These are phyloP conservation scores for Psophocarpus tetragonolobus DNA, from an alignment of 306 rosid genomes.

Conservation along the genomic window DNA sequence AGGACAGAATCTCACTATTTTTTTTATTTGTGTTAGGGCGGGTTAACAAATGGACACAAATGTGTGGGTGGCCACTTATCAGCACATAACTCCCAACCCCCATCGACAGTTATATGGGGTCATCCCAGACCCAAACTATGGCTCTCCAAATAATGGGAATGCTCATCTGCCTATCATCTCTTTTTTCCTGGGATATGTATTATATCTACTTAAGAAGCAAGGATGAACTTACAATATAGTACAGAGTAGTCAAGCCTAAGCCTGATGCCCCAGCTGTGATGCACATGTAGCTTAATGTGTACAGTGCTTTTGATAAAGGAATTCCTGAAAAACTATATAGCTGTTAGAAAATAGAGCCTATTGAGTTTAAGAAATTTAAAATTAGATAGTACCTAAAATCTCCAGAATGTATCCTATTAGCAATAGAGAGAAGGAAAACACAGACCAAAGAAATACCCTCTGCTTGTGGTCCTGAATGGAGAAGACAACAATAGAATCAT, in stretches of 20 bases:
- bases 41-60: neutral
- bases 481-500: constrained; percentile 27
- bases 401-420: constrained; percentile 55
- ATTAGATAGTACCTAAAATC: constrained; percentile 55
- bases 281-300: constrained; percentile 77
- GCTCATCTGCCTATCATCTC: neutral
- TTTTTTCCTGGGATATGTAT: neutral
- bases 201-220: neutral
- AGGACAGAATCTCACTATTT: neutral
- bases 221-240: constrained; percentile 58
- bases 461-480: constrained; percentile 58
- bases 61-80: neutral
- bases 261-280: constrained; percentile 78
- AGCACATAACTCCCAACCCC: neutral
- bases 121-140: neutral
- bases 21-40: neutral
- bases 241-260: constrained; percentile 57
- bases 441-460: constrained; percentile 60
- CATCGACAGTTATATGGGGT: neutral
- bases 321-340: constrained; percentile 54
- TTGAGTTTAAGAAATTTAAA: constrained; percentile 14
- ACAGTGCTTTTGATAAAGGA: constrained; percentile 73
- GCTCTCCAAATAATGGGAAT: constrained; percentile 4
- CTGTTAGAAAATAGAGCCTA: constrained; percentile 27
- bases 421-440: constrained; percentile 55